Evolutionary conservation across 2,329 filamentous ascomycete species (phyloP), one percentile per base, ranked within the genome.

Genomic region (Colletotrichum sidae): DNA sequence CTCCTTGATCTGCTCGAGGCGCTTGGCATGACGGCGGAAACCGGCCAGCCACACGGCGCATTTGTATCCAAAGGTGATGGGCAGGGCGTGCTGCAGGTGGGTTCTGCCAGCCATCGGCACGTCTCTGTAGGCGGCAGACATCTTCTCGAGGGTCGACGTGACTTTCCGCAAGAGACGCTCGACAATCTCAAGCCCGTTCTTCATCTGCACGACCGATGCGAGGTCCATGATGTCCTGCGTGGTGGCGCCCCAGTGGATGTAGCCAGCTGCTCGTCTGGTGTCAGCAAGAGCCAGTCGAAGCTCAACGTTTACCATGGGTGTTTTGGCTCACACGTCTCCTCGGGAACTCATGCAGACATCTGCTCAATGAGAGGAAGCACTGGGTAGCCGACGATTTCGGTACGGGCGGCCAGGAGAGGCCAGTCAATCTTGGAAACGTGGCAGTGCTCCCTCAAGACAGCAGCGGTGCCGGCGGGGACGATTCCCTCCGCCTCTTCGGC

Each of bases 201-300:
- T 82, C 72, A 86, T 85, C 68, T 87, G 85, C 8, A 88, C 69
- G 1, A 86, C 75, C 11, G 79, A 82, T 0, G 84, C 85, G 0
- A 81, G 75, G 67, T 87, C 85, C 84, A 86, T 87, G 63, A 87
- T 86, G 68, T 88, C 85, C 67, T 88, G 85, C 0, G 85, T 88
- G 0, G 85, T 87, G 2, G 85, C 84, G 8, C 85, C 85, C 84
- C 85, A 87, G 70, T 87, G 85, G 10, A 87, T 80, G 68, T 85
- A 87, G 1, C 69, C 71, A 5, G 70, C 71, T 61, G 68, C 38
- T 13, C 17, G 3, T 25, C 35, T 2, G 13, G 6, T 6, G 9
- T 35, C 51, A 52, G 42, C 39, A 54, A 33, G 8, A 37, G 17
- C 17, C 17, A 4, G 1, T 15, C 7, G 12, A 3, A 10, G 5